A percentile compares a stretch with the other conserved stretches of the same genome.
Conservation (phyloP, 306 rosid genomes). For the Carpinus fangiana region DNA sequence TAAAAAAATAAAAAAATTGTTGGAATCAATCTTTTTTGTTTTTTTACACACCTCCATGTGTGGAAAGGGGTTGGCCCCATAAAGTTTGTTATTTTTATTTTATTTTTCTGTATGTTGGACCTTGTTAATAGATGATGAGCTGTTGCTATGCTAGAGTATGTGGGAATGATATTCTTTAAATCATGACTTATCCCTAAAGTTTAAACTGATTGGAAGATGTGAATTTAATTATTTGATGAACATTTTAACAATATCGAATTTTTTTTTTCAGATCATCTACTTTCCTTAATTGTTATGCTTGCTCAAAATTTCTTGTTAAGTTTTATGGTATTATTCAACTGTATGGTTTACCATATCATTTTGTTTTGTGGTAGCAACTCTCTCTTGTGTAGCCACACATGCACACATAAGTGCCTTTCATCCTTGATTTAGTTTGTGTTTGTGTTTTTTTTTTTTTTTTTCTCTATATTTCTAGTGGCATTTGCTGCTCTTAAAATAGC, state of each 20-base stretch:
- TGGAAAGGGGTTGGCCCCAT: background rate
- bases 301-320: slow-evolving; percentile 1
- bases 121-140: background rate
- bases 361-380: slow-evolving; percentile 4
- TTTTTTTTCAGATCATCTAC: background rate
- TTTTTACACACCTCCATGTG: background rate
- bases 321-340: background rate
- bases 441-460: no score
- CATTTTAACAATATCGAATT: no score
- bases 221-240: no score
- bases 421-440: slow-evolving; percentile 13
- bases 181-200: no score
- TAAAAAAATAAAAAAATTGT: no score
- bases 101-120: background rate
- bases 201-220: no score
- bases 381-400: slow-evolving; percentile 9
- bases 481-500: slow-evolving; percentile 82
- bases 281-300: background rate
- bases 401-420: slow-evolving; percentile 10
- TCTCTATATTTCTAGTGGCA: slow-evolving; percentile 60
- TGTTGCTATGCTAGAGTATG: background rate
- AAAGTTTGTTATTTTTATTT: background rate
- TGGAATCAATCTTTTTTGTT: background rate
- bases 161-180: background rate
- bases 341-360: background rate